Evolutionary conservation across 2,329 filamentous ascomycete species (phyloP), one percentile per base, ranked within the genome.

Genomic region (Emmonsia crescens): DNA sequence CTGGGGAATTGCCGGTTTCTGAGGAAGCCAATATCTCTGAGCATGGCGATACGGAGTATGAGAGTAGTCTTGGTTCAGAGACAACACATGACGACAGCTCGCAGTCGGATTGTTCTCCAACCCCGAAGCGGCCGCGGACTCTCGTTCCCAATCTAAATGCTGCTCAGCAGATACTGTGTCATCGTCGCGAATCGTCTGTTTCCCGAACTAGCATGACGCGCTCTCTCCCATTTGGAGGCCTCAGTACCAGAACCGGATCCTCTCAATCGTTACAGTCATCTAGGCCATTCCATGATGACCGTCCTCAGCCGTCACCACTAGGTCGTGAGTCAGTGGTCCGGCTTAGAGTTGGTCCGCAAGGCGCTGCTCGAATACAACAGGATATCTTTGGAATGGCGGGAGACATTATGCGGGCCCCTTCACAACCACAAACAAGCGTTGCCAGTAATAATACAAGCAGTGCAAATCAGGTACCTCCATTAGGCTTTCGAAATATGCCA

Each of bases 341-440:
- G 27, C 61, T 70, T 48, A 68, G 57, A 31, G 63, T 71, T 29
- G 68, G 66, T 8, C 54, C 62, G 3, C 63, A 66, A 48, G 64
- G 66, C 38, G 69, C 67, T 27, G 68, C 69, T 51, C 65, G 66
- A 42, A 65, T 70, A 60, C 62, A 62, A 3, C 52, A 40, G 46
- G 57, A 16, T 21, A 19, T 38, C 6, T 44, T 46, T 52, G 16
- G 31, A 40, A 10, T 5, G 40, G 14, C 16, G 19, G 48, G n/a
- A 27, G 16, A 38, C 19, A 38, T 31, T 31, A n/a, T 51, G n/a
- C n/a, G 19, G 2, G 16, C 8, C 3, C 5, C 16, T n/a, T 38
- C 48, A 12, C 48, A 46, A 31, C 46, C 44, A 14, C 46, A 4
- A n/a, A 29, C 12, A 27, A 21, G 9, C 9, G 10, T 36, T 42